Conservation (phyloP, 2,329 filamentous ascomycete species). For the Eurotiales sp. region DNA sequence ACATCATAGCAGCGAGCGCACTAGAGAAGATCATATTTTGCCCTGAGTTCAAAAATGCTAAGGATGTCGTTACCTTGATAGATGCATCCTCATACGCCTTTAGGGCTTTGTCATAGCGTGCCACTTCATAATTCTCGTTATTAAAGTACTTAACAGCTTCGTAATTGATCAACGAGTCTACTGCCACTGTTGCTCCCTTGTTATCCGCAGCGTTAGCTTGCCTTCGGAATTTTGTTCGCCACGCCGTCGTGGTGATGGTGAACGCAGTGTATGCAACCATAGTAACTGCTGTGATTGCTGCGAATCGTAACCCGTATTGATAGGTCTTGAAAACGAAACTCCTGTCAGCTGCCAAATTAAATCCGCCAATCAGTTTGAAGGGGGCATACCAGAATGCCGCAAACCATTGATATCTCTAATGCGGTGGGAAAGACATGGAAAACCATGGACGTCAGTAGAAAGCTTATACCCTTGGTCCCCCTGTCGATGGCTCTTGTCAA, state of each 20-base stretch:
- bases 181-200: constrained; percentile 87
- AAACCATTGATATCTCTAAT: constrained; percentile 91
- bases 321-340: constrained; percentile 60
- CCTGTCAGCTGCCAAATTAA: neutral
- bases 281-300: constrained; percentile 80
- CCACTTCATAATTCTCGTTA: constrained; percentile 93
- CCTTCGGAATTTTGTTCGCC: constrained; percentile 93
- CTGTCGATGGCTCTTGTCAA: constrained; percentile 91
- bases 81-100: constrained; percentile 86
- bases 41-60: constrained; percentile 88
- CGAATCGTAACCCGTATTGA: constrained; percentile 89
- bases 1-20: constrained; percentile 96
- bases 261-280: constrained; percentile 97
- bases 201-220: constrained; percentile 97
- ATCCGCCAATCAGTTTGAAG: too few species aligned
- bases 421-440: constrained; percentile 95
- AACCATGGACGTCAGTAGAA: constrained; percentile 94
- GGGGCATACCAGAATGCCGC: constrained; percentile 69
- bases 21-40: constrained; percentile 97
- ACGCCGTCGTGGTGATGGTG: constrained; percentile 92
- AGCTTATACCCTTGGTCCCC: constrained; percentile 97
- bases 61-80: constrained; percentile 92
- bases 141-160: constrained; percentile 99
- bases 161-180: constrained; percentile 97
- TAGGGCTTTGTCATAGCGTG: constrained; percentile 82